Base-by-base conservation (phyloP, 2,329 filamentous ascomycete genomes). In the Cadophora sp. region DNA sequence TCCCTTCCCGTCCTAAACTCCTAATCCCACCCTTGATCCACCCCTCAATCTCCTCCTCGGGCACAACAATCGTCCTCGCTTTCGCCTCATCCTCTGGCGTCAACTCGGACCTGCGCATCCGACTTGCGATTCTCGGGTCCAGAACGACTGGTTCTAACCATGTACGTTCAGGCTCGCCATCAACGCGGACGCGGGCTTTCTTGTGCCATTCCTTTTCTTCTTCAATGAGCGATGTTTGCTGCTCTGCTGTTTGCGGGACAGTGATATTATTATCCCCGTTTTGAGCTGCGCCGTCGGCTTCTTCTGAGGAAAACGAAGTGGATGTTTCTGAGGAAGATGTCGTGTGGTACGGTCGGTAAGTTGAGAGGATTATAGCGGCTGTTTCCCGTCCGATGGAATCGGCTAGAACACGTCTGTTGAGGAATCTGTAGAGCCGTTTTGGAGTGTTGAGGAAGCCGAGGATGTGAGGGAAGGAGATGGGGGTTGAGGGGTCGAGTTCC, bases 371-470 rank as follows among this genome's bases (percentile, higher is more conserved):
- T 43, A 91, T 89, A 43, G 93, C 91, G 0, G 95, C 95, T 20
- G 96, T 93, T 71, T 97, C 89, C 50, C 92, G 90, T 61, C 96
- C 96, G 68, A 97, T 89, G 55, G 90, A 85, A 76, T 99, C 95
- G 70, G 95, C 95, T n/a, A 97, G 84, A 70, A 87, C 81, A 63
- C 96, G 91, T 68, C 91, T 90, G 78, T 91, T 97, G 68, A 99
- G 83, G 84, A 94, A 99, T 71, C 96, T 91, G 76, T 91, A 91
- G 68, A 98, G 84, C 68, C 96, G 90, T 71, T 89, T 91, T 0
- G 94, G 92, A 2, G 95, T 97, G 81, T 96, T 95, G 70, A 92
- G 82, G 83, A 99, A 97, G 68, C 96, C 96, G 36, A 99, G 90
- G 66, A 97, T 86, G 78, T 98, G 95, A 0, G 95, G 95, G 79